These are phyloP conservation scores for Rosa rugosa DNA, from an alignment of 306 rosid genomes.

Conservation along the genomic window DNA sequence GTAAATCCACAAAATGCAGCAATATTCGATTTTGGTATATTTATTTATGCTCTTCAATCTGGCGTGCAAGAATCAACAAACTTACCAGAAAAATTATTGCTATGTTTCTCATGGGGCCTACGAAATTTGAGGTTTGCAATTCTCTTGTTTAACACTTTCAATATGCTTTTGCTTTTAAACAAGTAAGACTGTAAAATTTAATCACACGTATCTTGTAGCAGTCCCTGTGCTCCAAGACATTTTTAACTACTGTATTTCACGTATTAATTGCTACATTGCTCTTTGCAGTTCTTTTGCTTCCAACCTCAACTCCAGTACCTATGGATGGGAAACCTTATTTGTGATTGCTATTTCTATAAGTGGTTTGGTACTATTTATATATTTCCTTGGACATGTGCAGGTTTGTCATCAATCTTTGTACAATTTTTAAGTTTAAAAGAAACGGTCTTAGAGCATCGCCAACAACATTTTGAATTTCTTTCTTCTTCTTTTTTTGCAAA, in stretches of 20 bases:
- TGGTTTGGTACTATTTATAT: constrained; percentile 19
- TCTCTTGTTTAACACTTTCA: too few species aligned
- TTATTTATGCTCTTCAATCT: neutral
- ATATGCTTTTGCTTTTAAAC: neutral
- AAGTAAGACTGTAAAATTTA: neutral
- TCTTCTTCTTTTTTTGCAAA: too few species aligned
- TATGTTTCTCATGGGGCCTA: neutral
- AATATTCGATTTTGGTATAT: neutral
- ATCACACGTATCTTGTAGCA: too few species aligned
- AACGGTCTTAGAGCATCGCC: too few species aligned
- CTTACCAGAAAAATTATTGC: neutral
- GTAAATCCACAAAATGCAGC: neutral
- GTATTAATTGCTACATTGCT: neutral
- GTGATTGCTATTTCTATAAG: constrained; percentile 7
- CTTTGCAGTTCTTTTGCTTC: constrained; percentile 18
- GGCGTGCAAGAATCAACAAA: neutral
- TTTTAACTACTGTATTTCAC: neutral
- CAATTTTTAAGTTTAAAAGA: too few species aligned
- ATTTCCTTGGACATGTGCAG: constrained; percentile 18
- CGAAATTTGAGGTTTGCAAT: neutral
- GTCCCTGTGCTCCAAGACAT: neutral
- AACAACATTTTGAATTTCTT: too few species aligned
- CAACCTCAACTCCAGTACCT: neutral
- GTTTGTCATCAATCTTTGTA: constrained; percentile 6
- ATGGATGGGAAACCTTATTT: neutral